These are phyloP conservation scores for Mesotaenium endlicherianum DNA, from an alignment of 139 green algal species.

Conservation along the genomic window DNA sequence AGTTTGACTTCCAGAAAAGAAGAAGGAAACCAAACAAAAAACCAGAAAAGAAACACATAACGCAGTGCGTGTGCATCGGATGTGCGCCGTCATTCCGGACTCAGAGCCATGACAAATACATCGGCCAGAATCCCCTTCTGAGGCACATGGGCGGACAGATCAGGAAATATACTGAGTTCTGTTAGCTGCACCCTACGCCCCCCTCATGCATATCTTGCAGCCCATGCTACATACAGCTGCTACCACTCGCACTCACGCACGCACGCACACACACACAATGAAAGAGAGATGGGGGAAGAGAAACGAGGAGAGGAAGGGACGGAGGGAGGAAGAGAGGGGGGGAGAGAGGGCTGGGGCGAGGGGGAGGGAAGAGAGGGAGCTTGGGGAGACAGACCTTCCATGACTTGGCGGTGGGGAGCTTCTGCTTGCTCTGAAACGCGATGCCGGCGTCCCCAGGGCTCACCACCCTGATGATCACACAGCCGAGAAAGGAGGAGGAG, in stretches of 20 bases:
- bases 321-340: slow-evolving; percentile 18
- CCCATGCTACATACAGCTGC: no score
- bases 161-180: no score
- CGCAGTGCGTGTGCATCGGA: no score
- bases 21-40: not conserved
- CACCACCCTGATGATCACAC: slow-evolving; percentile 10
- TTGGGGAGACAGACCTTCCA: slow-evolving; percentile 36
- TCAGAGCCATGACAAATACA: no score
- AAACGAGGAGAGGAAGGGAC: not conserved
- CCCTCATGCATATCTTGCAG: no score
- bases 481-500: not conserved
- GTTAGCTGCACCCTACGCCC: no score
- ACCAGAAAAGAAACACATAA: not conserved
- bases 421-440: slow-evolving; percentile 54
- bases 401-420: slow-evolving; percentile 2
- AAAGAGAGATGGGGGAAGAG: not conserved
- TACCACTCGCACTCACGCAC: no score
- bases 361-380: not conserved
- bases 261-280: not conserved
- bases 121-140: no score
- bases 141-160: no score
- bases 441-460: slow-evolving; percentile 43
- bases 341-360: not conserved
- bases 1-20: not conserved
- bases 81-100: no score